These are phyloP conservation scores for Pseudocercospora fijiensis DNA, from an alignment of 2,329 filamentous ascomycete genomes.

Conservation along the genomic window DNA sequence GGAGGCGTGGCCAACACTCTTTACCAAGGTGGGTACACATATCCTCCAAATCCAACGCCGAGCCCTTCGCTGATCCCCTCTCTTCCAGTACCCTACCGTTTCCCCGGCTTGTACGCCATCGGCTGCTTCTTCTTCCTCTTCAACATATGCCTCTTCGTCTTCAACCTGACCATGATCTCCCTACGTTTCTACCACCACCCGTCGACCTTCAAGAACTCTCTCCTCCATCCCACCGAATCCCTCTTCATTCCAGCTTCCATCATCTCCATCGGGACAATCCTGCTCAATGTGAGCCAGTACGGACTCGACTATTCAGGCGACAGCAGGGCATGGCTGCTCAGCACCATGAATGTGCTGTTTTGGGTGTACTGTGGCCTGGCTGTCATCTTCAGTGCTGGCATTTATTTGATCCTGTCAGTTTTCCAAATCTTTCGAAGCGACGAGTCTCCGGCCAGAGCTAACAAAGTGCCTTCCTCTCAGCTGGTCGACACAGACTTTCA, in stretches of 20 bases:
- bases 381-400: conserved; percentile 64
- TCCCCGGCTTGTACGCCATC: conserved; percentile 48
- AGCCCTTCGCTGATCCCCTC: not conserved
- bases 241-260: conserved; percentile 70
- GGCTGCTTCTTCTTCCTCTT: conserved; percentile 51
- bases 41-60: conserved; percentile 20
- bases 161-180: conserved; percentile 66
- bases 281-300: conserved; percentile 73
- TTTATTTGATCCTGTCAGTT: conserved; percentile 71
- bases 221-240: conserved; percentile 74
- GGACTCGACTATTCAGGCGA: conserved; percentile 50
- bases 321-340: conserved; percentile 56
- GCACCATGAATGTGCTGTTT: conserved; percentile 65
- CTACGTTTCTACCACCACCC: conserved; percentile 69
- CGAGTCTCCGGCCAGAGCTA: not conserved
- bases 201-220: conserved; percentile 67
- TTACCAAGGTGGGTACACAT: conserved; percentile 56
- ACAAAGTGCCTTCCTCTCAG: conserved; percentile 38
- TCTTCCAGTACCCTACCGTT: conserved; percentile 42
- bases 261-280: conserved; percentile 63
- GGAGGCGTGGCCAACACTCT: conserved; percentile 55
- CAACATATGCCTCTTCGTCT: conserved; percentile 62
- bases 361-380: conserved; percentile 72
- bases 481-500: conserved; percentile 65
- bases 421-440: conserved; percentile 35